Evolutionary conservation across 108 stramenopile species (phyloP).

Genomic region (Nannochloropsis salina): DNA sequence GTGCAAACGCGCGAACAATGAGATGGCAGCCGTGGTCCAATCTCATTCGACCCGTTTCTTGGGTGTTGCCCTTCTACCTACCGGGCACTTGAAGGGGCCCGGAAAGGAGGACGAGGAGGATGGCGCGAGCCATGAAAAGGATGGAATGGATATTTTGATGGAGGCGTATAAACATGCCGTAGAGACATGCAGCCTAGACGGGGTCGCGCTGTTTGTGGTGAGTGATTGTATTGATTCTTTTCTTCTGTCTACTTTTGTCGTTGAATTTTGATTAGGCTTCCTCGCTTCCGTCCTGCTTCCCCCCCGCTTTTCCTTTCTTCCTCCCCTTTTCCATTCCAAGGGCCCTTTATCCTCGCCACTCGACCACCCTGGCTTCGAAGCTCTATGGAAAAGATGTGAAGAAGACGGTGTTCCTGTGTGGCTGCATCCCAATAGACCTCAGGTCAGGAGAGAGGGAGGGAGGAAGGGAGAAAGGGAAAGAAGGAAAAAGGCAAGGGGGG

Average conservation of each 20-base stretch:
- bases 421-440: slow-evolving; percentile 50
- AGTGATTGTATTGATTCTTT: not conserved
- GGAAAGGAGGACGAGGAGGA: not conserved
- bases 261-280: not conserved
- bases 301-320: not conserved
- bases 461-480: not conserved
- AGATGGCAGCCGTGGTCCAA: slow-evolving; percentile 39
- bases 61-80: slow-evolving; percentile 42
- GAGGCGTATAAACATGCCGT: not conserved
- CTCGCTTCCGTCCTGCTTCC: not conserved
- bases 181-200: not conserved
- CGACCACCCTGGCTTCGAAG: slow-evolving; percentile 44
- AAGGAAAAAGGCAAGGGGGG: not conserved
- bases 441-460: not conserved
- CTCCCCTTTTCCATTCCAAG: not conserved
- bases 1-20: slow-evolving; percentile 39
- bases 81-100: slow-evolving; percentile 27
- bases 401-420: slow-evolving; percentile 33
- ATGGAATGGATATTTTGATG: not conserved
- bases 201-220: not conserved
- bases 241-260: not conserved
- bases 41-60: slow-evolving; percentile 25
- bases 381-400: slow-evolving; percentile 34
- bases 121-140: not conserved
- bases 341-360: slow-evolving; percentile 26